Evolutionary conservation across 192 early-diverging fungal genomes (phyloP).

Genomic region (Funneliformis mosseae): DNA sequence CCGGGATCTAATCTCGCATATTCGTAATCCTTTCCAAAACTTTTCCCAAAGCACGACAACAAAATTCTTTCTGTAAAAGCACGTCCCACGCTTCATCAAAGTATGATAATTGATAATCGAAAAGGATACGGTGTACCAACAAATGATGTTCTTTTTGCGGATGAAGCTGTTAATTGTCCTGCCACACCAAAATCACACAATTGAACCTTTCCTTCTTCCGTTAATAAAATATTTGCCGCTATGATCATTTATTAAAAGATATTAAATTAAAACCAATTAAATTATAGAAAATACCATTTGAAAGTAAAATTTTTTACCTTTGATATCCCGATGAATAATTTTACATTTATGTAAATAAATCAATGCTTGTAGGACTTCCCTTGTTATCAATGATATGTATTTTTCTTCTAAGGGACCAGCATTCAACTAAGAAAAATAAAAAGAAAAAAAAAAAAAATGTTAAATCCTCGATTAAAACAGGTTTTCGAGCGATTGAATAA

Average conservation of each 20-base stretch:
- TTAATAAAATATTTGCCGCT: constrained; percentile 93
- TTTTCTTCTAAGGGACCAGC: constrained; percentile 86
- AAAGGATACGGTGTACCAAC: constrained; percentile 80
- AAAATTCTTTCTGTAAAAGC: too few species aligned
- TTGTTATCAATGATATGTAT: constrained; percentile 86
- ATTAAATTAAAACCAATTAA: not conserved
- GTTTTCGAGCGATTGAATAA: not conserved
- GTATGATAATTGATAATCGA: not conserved
- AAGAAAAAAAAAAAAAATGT: constrained; percentile 7
- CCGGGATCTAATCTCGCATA: too few species aligned
- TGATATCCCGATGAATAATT: constrained; percentile 98
- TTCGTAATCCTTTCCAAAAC: too few species aligned
- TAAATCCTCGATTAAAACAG: not conserved
- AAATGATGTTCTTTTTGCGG: constrained; percentile 85
- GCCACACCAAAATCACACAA: constrained; percentile 98
- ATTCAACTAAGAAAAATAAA: constrained; percentile 57
- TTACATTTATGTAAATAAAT: constrained; percentile 90
- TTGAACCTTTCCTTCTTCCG: constrained; percentile 87
- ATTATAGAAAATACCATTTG: not conserved
- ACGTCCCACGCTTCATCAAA: too few species aligned
- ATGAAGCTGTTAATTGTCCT: constrained; percentile 74
- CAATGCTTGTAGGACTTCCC: constrained; percentile 86
- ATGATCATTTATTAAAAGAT: not conserved
- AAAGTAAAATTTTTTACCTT: constrained; percentile 66
- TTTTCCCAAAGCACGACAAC: too few species aligned